These are phyloP conservation scores for Byssoonygena ceratinophila DNA, from an alignment of 2,329 filamentous ascomycete species.

Conservation along the genomic window DNA sequence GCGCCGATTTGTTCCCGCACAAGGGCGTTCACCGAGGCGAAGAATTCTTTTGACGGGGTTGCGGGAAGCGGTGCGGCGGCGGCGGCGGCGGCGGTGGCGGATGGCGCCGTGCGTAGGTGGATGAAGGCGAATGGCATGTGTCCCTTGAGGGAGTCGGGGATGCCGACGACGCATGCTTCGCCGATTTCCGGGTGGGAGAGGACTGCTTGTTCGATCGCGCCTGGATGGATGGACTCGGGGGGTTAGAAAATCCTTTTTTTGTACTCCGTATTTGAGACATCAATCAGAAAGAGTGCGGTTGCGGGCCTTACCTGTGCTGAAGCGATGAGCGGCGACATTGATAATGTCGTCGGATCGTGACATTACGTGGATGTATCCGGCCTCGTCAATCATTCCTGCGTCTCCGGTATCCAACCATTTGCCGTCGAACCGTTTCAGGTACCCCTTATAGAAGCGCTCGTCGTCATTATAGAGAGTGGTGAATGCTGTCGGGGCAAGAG, in stretches of 20 bases:
- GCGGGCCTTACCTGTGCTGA: slow-evolving; percentile 61
- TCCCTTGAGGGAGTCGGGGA: slow-evolving; percentile 78
- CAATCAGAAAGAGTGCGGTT: slow-evolving; percentile 1
- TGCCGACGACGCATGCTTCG: slow-evolving; percentile 75
- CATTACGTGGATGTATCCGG: slow-evolving; percentile 57
- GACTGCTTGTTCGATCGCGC: slow-evolving; percentile 82
- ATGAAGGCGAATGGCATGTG: slow-evolving; percentile 88
- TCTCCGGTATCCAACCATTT: slow-evolving; percentile 88
- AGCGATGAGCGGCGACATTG: slow-evolving; percentile 86
- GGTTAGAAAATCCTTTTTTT: too few species aligned
- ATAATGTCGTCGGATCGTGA: slow-evolving; percentile 71
- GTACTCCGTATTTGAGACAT: too few species aligned
- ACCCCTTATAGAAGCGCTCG: slow-evolving; percentile 73
- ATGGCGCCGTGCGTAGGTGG: slow-evolving; percentile 40
- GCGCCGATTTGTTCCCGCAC: slow-evolving; percentile 75
- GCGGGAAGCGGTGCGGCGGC: slow-evolving; percentile 24
- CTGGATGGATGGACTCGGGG: slow-evolving; percentile 40
- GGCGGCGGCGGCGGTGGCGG: too few species aligned
- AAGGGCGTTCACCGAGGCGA: slow-evolving; percentile 38
- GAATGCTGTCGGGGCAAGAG: slow-evolving; percentile 76
- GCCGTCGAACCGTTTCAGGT: slow-evolving; percentile 69
- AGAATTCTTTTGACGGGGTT: slow-evolving; percentile 34
- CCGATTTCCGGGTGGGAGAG: slow-evolving; percentile 67
- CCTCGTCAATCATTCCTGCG: slow-evolving; percentile 70
- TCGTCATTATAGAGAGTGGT: slow-evolving; percentile 79